Conservation (phyloP, 2,329 filamentous ascomycete species). For the Xylariaceae sp. region DNA sequence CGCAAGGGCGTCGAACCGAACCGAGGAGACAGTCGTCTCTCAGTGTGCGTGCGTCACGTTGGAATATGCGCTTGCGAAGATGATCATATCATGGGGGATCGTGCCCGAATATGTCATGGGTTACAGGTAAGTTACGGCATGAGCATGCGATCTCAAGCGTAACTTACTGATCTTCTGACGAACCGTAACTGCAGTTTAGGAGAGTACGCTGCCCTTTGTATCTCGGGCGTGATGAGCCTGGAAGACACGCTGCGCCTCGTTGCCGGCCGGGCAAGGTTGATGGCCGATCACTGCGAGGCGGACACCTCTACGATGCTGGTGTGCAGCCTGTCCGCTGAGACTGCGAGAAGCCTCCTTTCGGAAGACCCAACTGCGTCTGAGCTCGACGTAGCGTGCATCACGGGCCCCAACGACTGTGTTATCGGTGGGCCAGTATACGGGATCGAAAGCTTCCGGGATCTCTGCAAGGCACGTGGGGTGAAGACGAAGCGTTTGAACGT, state of each 20-base stretch:
- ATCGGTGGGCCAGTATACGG: constrained; percentile 17
- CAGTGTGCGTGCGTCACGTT: constrained; percentile 25
- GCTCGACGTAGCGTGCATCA: constrained; percentile 23
- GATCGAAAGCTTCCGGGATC: constrained; percentile 10
- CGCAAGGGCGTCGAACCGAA: no score
- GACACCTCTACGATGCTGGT: constrained; percentile 14
- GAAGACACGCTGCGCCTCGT: constrained; percentile 15
- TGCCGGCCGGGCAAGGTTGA: constrained; percentile 15
- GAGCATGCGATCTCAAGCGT: no score
- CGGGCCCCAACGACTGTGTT: constrained; percentile 22
- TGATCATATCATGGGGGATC: constrained; percentile 20
- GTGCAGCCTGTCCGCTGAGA: constrained; percentile 6
- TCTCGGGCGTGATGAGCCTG: constrained; percentile 11
- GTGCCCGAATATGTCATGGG: constrained; percentile 15
- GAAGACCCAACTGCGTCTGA: constrained; percentile 4
- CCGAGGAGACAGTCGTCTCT: constrained; percentile 12
- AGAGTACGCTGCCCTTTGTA: constrained; percentile 18
- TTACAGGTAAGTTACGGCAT: constrained; percentile 12
- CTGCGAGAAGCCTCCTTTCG: constrained; percentile 8
- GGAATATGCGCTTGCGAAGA: constrained; percentile 22
- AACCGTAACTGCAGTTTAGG: constrained; percentile 18
- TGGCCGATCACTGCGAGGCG: constrained; percentile 9
- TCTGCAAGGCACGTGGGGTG: constrained; percentile 11
- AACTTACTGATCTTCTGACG: constrained; percentile 1
- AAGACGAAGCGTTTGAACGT: constrained; percentile 19